Base-by-base conservation (phyloP, 345 rosid genomes). In the Arabidopsis arenosa region DNA sequence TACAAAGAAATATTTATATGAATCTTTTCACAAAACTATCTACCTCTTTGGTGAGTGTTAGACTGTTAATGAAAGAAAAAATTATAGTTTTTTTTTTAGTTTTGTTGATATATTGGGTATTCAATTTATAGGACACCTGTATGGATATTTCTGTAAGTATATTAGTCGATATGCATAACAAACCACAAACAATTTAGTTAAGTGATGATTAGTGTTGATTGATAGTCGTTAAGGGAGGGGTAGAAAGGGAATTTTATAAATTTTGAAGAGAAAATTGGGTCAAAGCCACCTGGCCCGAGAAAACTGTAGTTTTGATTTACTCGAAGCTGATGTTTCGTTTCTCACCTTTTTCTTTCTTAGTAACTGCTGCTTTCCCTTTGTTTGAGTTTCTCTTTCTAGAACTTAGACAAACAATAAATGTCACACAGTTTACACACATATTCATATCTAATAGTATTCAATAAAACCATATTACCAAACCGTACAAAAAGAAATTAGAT, bases 271-370 rank as follows among this genome's bases (percentile, higher is more conserved):
- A 68, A 30, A 30, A 51, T 79, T 70, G 78, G 76, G 96, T 88
- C 93, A 90, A 90, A 84, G 82, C 84, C 86, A 80, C 89, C 70
- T 77, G 74, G 82, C 93, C 93, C 96, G 83, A 88, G 96, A 87
- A 85, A 86, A 84, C 90, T 90, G 90, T 88, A 88, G 90, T 82
- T 82, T 83, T 73, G 59, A 80, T 85, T 76, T 72, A 75, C 79
- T 80, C 93, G 79, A 90, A 77, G 90, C 88, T 72, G 35, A 77
- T 77, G 80, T 59, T 72, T 70, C 80, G 64, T 79, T 66, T 47
- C 63, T 72, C 45, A 62, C 73, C 36, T 69, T 61, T 74, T 45
- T 65, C 72, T 61, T 36, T 63, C 80, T 49, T 56, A 62, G 79
- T 62, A 68, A 74, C 79, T 69, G 79, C 68, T 79, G 82, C 75